A percentile compares a stretch with the other conserved stretches of the same genome.
Conservation (phyloP, 345 rosid species). For the Lepidium africanum region DNA sequence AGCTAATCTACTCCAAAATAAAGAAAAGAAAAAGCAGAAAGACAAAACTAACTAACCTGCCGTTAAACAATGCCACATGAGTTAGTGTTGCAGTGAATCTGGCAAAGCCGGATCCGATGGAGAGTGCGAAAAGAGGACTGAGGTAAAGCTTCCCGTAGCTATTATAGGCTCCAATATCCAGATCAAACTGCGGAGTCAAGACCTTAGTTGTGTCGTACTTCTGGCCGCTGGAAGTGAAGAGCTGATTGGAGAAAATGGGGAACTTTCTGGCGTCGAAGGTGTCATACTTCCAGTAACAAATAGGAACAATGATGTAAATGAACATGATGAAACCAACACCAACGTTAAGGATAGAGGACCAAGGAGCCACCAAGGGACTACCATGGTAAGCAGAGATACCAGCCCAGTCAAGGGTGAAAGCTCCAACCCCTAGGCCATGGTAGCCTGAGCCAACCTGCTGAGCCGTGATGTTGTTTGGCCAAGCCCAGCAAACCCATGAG, state of each 20-base stretch:
- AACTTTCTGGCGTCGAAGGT: constrained; percentile 80
- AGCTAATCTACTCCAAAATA: neutral
- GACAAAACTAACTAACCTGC: constrained; percentile 46
- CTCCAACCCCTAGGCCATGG: constrained; percentile 94
- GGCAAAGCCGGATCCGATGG: constrained; percentile 98
- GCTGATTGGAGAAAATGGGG: constrained; percentile 87
- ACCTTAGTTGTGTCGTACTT: constrained; percentile 85
- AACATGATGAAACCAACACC: constrained; percentile 93
- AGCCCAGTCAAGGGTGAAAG: constrained; percentile 96
- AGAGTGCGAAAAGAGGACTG: constrained; percentile 90
- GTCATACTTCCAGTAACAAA: constrained; percentile 92
- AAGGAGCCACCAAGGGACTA: constrained; percentile 90
- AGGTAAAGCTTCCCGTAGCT: constrained; percentile 85
- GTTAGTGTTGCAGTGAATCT: constrained; percentile 90
- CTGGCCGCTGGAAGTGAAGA: constrained; percentile 63
- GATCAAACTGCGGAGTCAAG: constrained; percentile 58
- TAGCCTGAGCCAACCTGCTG: constrained; percentile 96
- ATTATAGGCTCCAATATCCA: constrained; percentile 57
- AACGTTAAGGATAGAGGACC: constrained; percentile 81
- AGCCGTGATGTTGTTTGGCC: constrained; percentile 86
- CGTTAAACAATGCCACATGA: constrained; percentile 94
- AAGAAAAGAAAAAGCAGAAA: neutral
- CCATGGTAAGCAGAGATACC: constrained; percentile 99
- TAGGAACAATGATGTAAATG: constrained; percentile 77
- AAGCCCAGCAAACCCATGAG: constrained; percentile 96